These are phyloP conservation scores for Pleurotus platypus DNA, from an alignment of 768 basidiomycete genomes.

Conservation along the genomic window DNA sequence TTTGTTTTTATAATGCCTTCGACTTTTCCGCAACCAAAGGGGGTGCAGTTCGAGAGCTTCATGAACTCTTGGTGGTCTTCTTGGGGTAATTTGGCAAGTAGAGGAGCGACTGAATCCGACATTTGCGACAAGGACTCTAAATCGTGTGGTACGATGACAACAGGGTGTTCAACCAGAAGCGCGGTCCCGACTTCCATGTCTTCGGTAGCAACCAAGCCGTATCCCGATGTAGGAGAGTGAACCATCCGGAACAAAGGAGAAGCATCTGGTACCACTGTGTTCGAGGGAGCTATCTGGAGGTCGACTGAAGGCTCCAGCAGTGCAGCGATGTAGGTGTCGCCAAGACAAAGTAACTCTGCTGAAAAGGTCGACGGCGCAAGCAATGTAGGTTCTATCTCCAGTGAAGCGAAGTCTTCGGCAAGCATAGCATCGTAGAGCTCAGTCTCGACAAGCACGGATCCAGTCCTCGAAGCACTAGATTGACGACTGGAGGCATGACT, in stretches of 20 bases:
- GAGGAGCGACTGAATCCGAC: background rate
- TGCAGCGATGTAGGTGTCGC: background rate
- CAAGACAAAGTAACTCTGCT: too few species aligned
- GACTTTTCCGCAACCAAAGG: constrained; percentile 10
- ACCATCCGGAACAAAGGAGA: background rate
- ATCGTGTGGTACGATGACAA: background rate
- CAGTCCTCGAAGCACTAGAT: too few species aligned
- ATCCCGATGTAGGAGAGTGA: background rate
- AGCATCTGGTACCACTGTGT: background rate
- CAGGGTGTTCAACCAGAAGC: background rate
- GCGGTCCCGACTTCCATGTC: background rate
- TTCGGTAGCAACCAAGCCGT: background rate
- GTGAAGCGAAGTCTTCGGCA: too few species aligned
- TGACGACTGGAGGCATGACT: too few species aligned
- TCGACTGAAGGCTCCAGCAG: background rate
- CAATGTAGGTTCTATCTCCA: too few species aligned
- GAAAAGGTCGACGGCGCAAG: too few species aligned
- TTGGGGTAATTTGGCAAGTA: background rate
- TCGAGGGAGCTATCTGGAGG: background rate
- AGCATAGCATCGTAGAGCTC: too few species aligned
- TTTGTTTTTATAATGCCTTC: constrained; percentile 29
- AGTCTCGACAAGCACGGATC: too few species aligned
- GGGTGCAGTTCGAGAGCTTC: constrained; percentile 19
- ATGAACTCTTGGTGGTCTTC: constrained; percentile 21
- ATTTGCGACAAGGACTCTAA: background rate